phyloP scores from a whole-genome alignment of 331 rosid species.

The Malus hybrid region DNA sequence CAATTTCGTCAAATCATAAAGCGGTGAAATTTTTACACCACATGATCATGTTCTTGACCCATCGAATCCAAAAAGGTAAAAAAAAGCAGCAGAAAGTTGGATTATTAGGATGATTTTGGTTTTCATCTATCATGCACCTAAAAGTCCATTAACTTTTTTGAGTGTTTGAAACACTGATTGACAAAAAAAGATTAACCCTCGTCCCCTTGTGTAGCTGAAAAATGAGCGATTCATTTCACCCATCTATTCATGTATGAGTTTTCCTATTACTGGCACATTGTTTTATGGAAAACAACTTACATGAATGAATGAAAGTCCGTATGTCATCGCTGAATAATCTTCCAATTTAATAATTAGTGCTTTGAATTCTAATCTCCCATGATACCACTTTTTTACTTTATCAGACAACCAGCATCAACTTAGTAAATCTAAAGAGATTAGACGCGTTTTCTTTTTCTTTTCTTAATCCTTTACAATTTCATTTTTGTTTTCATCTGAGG shows the following conservation, averaged over 20 bases:
- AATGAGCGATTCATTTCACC: conserved; percentile 13
- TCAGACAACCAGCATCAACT: conserved; percentile 1
- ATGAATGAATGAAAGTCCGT: no score
- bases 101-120: conserved; percentile 23
- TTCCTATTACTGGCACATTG: no score
- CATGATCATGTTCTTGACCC: conserved; percentile 9
- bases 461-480: background rate
- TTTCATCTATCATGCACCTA: background rate
- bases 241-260: background rate
- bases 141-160: conserved; percentile 26
- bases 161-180: conserved; percentile 20
- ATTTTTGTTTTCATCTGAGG: background rate
- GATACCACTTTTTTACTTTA: conserved; percentile 1
- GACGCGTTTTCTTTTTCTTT: background rate
- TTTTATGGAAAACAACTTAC: no score
- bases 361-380: conserved; percentile 13
- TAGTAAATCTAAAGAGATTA: background rate
- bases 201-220: conserved; percentile 15
- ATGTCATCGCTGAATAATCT: background rate
- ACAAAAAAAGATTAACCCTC: conserved; percentile 20
- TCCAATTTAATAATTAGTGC: background rate
- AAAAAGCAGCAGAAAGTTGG: conserved; percentile 1
- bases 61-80: conserved; percentile 18
- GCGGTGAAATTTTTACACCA: no score
- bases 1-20: no score